phyloP scores from a whole-genome alignment of 371 early-diverging fungal species.

The Caulochytrium protostelioides region DNA sequence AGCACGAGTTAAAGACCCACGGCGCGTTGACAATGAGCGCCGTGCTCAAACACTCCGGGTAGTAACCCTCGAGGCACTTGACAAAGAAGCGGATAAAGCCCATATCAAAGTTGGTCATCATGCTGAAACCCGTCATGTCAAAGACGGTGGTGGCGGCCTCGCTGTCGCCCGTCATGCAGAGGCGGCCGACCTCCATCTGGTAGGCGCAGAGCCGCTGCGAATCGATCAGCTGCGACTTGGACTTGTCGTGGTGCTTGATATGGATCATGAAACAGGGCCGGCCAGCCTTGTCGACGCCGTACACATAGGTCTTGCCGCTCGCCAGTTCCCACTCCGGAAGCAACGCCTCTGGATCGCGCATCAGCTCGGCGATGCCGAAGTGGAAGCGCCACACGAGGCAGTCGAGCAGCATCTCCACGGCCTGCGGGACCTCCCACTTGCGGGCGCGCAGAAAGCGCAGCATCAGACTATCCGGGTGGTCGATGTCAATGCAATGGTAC shows the following conservation, averaged over 20 bases:
- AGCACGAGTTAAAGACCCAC: slow-evolving; percentile 49
- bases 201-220: slow-evolving; percentile 30
- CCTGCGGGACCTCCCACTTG: slow-evolving; percentile 47
- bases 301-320: slow-evolving; percentile 23
- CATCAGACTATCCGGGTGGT: no score
- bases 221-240: not conserved
- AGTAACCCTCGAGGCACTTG: slow-evolving; percentile 66
- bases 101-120: slow-evolving; percentile 47
- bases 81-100: slow-evolving; percentile 19
- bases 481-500: no score
- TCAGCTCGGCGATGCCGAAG: slow-evolving; percentile 30
- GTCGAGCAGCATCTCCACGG: slow-evolving; percentile 35
- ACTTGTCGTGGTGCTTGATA: slow-evolving; percentile 5
- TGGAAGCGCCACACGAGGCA: slow-evolving; percentile 42
- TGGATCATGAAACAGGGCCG: slow-evolving; percentile 18
- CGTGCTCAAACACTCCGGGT: slow-evolving; percentile 68
- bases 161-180: slow-evolving; percentile 42
- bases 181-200: slow-evolving; percentile 62
- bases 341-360: slow-evolving; percentile 28
- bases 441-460: slow-evolving; percentile 28
- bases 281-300: slow-evolving; percentile 20
- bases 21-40: slow-evolving; percentile 62
- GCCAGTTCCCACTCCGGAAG: slow-evolving; percentile 18
- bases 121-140: slow-evolving; percentile 55
- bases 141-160: slow-evolving; percentile 67